Evolutionary conservation across 305 asterid species (phyloP).

Genomic region (Fraxinus paxiana): DNA sequence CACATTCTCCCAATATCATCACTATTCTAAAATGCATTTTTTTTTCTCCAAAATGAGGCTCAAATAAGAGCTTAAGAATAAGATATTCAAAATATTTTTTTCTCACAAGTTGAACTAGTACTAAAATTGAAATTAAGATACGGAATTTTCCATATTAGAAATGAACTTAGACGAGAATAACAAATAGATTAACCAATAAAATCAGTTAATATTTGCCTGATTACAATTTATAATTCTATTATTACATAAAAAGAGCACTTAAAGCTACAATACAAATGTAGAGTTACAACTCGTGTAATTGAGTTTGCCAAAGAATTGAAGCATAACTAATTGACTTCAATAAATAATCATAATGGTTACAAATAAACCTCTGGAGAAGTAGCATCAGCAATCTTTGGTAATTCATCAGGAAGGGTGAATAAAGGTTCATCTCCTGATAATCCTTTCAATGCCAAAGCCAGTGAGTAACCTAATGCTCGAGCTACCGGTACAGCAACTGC

Average conservation of each 20-base stretch:
- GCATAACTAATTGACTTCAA: not conserved
- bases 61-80: no score
- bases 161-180: not conserved
- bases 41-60: no score
- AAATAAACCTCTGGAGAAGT: slow-evolving; percentile 24
- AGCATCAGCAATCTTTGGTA: slow-evolving; percentile 27
- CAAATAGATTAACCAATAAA: not conserved
- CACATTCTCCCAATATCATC: no score
- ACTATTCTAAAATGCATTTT: no score
- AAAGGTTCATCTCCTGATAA: slow-evolving; percentile 33
- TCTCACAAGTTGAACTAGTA: not conserved
- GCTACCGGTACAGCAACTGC: slow-evolving; percentile 92
- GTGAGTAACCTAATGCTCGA: slow-evolving; percentile 62
- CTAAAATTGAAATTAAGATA: not conserved
- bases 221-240: not conserved
- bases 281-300: not conserved
- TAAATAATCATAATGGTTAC: not conserved
- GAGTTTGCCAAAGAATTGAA: not conserved
- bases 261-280: not conserved
- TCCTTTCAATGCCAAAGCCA: slow-evolving; percentile 51
- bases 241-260: not conserved
- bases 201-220: not conserved
- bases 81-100: not conserved
- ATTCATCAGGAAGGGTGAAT: slow-evolving; percentile 43
- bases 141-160: not conserved